Conservation (phyloP, 495 filamentous ascomycete species). For the Aspergillus heteromorphus region DNA sequence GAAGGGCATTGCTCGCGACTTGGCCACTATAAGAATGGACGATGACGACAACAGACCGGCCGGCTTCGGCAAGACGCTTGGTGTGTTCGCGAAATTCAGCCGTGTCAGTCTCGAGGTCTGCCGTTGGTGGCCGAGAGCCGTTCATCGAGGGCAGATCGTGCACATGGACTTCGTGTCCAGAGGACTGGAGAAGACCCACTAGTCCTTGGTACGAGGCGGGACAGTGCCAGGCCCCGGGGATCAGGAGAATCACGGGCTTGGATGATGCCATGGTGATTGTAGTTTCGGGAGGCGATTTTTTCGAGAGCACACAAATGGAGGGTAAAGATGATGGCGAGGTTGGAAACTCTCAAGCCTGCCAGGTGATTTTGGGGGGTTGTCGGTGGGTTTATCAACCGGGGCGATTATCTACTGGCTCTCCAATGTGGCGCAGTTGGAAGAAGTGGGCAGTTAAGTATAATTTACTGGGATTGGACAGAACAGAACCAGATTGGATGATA, state of each 20-base stretch:
- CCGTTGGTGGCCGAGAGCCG: constrained; percentile 5
- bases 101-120: constrained; percentile 6
- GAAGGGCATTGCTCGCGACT: constrained; percentile 7
- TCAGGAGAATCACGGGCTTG: constrained; percentile 5
- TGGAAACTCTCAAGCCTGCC: background rate
- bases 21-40: constrained; percentile 12
- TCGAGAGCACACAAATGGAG: too few relatives aligned
- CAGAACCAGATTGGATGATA: too few relatives aligned
- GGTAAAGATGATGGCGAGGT: too few relatives aligned
- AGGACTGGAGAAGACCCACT: background rate
- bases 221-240: constrained; percentile 7
- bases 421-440: too few relatives aligned
- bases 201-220: constrained; percentile 3
- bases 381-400: too few relatives aligned
- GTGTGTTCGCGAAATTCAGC: constrained; percentile 3
- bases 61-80: constrained; percentile 1
- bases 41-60: constrained; percentile 1
- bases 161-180: constrained; percentile 6
- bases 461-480: too few relatives aligned
- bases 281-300: background rate
- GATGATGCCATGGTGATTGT: background rate
- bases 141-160: constrained; percentile 2
- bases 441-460: too few relatives aligned
- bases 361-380: too few relatives aligned
- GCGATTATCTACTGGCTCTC: too few relatives aligned